Percentiles rank a stretch among this genome's conserved stretches.
These are phyloP conservation scores for Oryza rufipogon DNA, from an alignment of 176 grass and related monocot genomes.

Conservation along the genomic window DNA sequence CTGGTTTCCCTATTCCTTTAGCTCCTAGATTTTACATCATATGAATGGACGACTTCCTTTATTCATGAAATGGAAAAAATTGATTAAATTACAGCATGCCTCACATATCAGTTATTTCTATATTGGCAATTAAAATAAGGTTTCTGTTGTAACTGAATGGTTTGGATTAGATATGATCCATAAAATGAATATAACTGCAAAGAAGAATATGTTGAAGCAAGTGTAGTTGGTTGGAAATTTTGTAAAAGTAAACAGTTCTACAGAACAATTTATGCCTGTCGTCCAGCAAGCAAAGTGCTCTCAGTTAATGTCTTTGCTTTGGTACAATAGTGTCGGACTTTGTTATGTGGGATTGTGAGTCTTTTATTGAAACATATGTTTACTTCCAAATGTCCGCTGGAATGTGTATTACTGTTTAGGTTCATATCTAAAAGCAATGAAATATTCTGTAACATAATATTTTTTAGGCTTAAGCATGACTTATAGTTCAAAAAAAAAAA, in stretches of 20 bases:
- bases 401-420: background rate
- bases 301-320: background rate
- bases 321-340: background rate
- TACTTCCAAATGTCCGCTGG: constrained; percentile 4
- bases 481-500: background rate
- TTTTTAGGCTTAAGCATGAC: background rate
- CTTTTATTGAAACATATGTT: background rate
- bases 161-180: background rate
- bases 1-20: background rate
- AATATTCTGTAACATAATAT: background rate
- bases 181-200: background rate
- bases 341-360: background rate
- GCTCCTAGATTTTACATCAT: constrained; percentile 2
- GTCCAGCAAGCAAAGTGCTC: background rate
- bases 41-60: background rate
- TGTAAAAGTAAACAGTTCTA: background rate
- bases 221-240: background rate
- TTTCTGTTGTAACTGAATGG: background rate
- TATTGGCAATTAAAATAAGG: background rate
- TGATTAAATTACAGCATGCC: background rate
- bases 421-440: background rate
- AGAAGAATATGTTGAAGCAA: background rate
- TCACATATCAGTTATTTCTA: background rate
- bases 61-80: background rate
- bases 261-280: background rate